These are phyloP conservation scores for Nakazawaea molendinolei DNA, from an alignment of 805 yeast genomes.

Conservation along the genomic window DNA sequence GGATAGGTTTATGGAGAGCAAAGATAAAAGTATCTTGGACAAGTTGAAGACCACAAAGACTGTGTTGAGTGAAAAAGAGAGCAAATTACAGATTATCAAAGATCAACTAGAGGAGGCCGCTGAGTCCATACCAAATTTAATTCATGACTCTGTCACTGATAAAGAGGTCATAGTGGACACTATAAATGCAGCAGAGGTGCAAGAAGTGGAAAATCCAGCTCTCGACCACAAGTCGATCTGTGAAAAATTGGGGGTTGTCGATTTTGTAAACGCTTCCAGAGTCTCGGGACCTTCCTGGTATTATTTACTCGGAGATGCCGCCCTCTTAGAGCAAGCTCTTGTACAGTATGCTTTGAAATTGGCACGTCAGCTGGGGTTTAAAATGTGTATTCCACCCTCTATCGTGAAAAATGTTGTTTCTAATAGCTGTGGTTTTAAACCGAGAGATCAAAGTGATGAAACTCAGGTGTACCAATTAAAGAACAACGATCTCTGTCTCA, in stretches of 20 bases:
- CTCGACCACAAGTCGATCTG: conserved; percentile 71
- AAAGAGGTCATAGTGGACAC: conserved; percentile 41
- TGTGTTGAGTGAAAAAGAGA: conserved; percentile 24
- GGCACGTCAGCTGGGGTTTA: conserved; percentile 65
- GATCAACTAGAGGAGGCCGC: conserved; percentile 31
- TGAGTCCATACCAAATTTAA: conserved; percentile 56
- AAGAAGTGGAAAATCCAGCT: conserved; percentile 15
- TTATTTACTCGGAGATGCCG: conserved; percentile 78
- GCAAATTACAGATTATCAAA: conserved; percentile 24
- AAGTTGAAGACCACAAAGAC: conserved; percentile 24
- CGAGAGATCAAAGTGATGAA: conserved; percentile 82
- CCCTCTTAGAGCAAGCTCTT: conserved; percentile 82
- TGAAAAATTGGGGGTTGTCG: conserved; percentile 56
- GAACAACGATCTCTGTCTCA: conserved; percentile 50
- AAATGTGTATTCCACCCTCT: conserved; percentile 75
- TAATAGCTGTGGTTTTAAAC: conserved; percentile 90
- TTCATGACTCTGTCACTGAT: conserved; percentile 40
- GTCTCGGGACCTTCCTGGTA: conserved; percentile 88
- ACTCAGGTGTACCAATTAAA: conserved; percentile 71
- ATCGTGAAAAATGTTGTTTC: conserved; percentile 74
- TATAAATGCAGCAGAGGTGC: conserved; percentile 36
- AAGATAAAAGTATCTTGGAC: conserved; percentile 14
- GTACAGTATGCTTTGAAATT: conserved; percentile 66
- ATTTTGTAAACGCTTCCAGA: conserved; percentile 63
- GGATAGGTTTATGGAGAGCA: conserved; percentile 15